phyloP scores from a whole-genome alignment of 768 basidiomycete species.

The Artomyces pyxidatus region DNA sequence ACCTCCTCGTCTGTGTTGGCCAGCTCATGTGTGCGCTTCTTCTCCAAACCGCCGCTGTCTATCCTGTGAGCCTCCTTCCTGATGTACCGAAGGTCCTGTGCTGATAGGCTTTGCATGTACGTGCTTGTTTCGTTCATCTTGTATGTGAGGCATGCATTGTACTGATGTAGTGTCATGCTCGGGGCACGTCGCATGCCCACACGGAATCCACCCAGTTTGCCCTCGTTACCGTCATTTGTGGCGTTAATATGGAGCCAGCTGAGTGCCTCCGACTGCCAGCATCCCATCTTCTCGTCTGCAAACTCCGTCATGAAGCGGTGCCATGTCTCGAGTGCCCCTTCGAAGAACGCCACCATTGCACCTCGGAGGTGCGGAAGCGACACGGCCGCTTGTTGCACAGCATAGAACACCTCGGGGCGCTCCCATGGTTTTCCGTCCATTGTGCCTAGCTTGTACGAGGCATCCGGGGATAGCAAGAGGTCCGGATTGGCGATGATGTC shows the following conservation, averaged over 20 bases:
- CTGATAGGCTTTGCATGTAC: neutral
- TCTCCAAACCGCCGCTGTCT: neutral
- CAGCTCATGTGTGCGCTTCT: neutral
- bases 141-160: conserved; percentile 7
- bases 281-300: conserved; percentile 15
- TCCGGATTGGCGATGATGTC: conserved; percentile 11
- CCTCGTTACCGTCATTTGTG: conserved; percentile 26
- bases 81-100: neutral
- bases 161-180: conserved; percentile 4
- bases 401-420: conserved; percentile 1
- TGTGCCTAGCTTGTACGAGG: conserved; percentile 5
- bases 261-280: no score
- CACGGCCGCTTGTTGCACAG: conserved; percentile 1
- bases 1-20: neutral
- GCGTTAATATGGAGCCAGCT: conserved; percentile 12
- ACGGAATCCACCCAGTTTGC: conserved; percentile 15
- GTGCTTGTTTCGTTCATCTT: neutral
- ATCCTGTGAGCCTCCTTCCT: neutral
- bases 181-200: neutral
- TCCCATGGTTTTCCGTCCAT: conserved; percentile 15
- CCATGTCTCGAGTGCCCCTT: conserved; percentile 18
- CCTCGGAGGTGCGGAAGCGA: neutral
- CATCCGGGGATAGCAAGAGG: conserved; percentile 6
- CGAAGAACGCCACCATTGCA: conserved; percentile 13
- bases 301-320: conserved; percentile 24